phyloP scores from a whole-genome alignment of 306 rosid species.

The Medicago ruthenica region DNA sequence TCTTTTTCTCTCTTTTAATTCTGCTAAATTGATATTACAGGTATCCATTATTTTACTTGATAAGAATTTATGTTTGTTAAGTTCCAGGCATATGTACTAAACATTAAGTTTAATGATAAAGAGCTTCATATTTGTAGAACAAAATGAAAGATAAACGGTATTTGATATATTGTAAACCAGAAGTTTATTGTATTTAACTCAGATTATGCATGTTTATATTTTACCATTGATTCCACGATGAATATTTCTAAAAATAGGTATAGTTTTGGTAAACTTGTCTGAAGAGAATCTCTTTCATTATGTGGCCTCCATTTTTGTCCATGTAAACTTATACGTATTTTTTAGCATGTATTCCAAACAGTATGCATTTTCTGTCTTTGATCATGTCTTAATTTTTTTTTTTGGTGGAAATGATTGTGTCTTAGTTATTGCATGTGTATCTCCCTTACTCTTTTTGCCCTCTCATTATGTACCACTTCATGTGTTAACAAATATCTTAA shows the following conservation, averaged over 20 bases:
- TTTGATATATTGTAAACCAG: background rate
- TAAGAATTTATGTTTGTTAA: conserved; percentile 7
- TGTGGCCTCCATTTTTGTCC: conserved; percentile 8
- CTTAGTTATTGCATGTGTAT: background rate
- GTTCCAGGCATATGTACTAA: conserved; percentile 18
- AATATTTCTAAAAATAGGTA: background rate
- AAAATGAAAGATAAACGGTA: conserved; percentile 15
- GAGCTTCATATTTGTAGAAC: background rate
- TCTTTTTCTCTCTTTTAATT: background rate
- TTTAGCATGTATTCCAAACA: background rate
- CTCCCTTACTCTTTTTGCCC: background rate
- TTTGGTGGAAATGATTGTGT: no score
- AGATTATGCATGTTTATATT: background rate
- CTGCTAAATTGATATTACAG: background rate
- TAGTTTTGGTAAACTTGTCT: conserved; percentile 4
- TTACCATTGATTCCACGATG: conserved; percentile 19
- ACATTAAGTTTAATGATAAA: background rate
- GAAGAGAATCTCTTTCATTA: conserved; percentile 14
- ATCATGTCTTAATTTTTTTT: background rate
- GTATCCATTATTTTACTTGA: background rate
- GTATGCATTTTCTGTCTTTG: background rate
- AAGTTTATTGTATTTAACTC: conserved; percentile 13
- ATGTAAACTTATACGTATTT: background rate
- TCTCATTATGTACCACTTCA: conserved; percentile 5
- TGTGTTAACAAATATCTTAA: conserved; percentile 3